Base-by-base conservation (phyloP, 257 asterid genomes). In the Nicotiana tabacum region DNA sequence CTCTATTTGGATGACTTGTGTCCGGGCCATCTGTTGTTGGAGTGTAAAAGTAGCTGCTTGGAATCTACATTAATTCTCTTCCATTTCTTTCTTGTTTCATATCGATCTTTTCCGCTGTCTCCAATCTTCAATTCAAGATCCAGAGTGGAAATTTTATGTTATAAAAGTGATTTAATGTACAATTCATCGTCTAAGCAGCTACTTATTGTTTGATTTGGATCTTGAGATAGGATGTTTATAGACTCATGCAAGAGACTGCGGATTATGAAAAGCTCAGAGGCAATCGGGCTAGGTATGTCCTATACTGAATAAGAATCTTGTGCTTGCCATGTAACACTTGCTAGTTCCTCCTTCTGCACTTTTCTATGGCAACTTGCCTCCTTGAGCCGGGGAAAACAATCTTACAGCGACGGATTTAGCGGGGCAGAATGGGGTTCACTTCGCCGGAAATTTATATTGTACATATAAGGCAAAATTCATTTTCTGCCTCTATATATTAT, bases 261-360 rank as follows among this genome's bases (percentile, higher is more conserved):
- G 89, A 94, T 94, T 90, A 92, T 92, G 97, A 92, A 91, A 85
- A 91, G 98, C 86, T 89, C 96, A 1, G 96, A 94, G 66, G 97
- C 96, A 58, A 90, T 92, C 4, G 98, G 97, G 7, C 88, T 94
- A 87, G 97, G 98, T 94, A 89, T 15, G 85, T 5, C 57, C 1
- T 35, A 32, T 81, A 2, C 10, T 33, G 18, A 60, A 82, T 66
- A 33, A 33, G 37, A 33, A 30, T 15, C 24, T 69, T 60, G 21
- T 10, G 64, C 29, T 18, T 58, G 65, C 65, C 27, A 18, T 58
- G 65, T 58, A 6, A 21, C 29, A 18, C 29, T 62, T 9, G 33
- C 33, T 24, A 0, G 7, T 62, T 15, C 3, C 33, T 21, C 33
- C 33, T 0, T n/a, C 32, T 60, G 33, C 33, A 24, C 11, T 62